Percentiles rank a stretch among this genome's conserved stretches.
These are phyloP conservation scores for Chaetomium cochliodes DNA, from an alignment of 495 filamentous ascomycete genomes.

Conservation along the genomic window DNA sequence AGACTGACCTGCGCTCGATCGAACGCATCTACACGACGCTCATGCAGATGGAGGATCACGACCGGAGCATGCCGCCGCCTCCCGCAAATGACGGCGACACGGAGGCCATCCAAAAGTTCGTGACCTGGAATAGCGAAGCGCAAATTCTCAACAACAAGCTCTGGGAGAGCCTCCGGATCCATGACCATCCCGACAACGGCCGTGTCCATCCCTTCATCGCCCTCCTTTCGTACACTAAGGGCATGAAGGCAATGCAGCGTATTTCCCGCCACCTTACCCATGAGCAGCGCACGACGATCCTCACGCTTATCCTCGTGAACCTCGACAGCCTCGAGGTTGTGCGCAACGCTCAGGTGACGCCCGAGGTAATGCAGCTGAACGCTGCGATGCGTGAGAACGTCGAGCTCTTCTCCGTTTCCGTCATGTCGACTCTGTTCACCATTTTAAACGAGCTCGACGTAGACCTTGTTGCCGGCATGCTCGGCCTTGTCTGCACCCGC, in stretches of 20 bases:
- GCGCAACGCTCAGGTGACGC: constrained; percentile 65
- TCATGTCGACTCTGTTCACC: constrained; percentile 84
- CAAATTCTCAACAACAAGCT: constrained; percentile 73
- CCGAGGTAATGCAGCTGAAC: constrained; percentile 66
- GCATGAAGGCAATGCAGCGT: constrained; percentile 91
- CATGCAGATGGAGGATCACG: constrained; percentile 92
- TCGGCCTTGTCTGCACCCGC: constrained; percentile 78
- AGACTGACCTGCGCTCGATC: constrained; percentile 77
- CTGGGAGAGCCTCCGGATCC: constrained; percentile 82
- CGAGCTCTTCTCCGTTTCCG: constrained; percentile 79
- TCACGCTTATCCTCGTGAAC: constrained; percentile 95
- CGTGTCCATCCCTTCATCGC: constrained; percentile 92
- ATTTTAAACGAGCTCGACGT: constrained; percentile 90
- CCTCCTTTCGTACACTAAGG: constrained; percentile 90
- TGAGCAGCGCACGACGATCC: constrained; percentile 87
- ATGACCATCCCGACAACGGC: constrained; percentile 78
- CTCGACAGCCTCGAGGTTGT: constrained; percentile 90
- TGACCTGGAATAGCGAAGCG: constrained; percentile 69
- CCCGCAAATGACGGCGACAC: constrained; percentile 60
- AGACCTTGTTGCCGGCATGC: constrained; percentile 81
- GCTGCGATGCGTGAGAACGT: constrained; percentile 79
- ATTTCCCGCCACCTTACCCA: constrained; percentile 91
- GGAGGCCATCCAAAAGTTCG: constrained; percentile 62
- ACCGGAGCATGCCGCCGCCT: constrained; percentile 76
- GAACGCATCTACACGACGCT: constrained; percentile 82